Evolutionary conservation across 176 grass and related monocot genomes (phyloP).

Genomic region (Elaeis guineensis): DNA sequence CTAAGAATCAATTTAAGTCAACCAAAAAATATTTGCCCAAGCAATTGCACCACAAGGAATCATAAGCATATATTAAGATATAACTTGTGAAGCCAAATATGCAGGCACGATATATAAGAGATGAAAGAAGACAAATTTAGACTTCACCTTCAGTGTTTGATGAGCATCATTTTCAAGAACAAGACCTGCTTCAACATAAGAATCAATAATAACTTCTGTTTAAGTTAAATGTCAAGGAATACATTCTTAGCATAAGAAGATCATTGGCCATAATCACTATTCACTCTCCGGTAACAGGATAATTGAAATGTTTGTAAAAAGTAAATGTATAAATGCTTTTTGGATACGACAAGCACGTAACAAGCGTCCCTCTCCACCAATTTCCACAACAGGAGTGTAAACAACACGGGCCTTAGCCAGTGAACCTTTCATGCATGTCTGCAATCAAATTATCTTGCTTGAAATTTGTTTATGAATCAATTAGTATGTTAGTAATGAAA

Average conservation of each 20-base stretch:
- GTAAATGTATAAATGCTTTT: constrained; percentile 6
- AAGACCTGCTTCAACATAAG: constrained; percentile 73
- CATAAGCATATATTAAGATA: no score
- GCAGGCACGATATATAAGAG: no score
- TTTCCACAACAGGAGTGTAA: constrained; percentile 78
- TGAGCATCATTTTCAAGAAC: constrained; percentile 52
- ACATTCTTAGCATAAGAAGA: constrained; percentile 1
- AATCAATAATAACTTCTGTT: constrained; percentile 78
- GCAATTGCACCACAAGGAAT: no score
- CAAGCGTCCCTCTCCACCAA: constrained; percentile 66
- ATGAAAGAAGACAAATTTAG: no score
- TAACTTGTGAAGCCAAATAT: no score
- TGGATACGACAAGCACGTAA: constrained; percentile 83
- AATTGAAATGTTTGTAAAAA: no score
- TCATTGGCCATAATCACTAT: no score
- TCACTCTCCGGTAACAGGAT: no score
- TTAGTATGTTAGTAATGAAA: no score
- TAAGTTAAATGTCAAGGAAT: constrained; percentile 32
- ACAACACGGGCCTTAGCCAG: constrained; percentile 63
- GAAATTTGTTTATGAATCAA: no score
- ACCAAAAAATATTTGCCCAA: no score
- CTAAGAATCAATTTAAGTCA: no score
- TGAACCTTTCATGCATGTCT: constrained; percentile 90
- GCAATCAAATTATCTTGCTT: constrained; percentile 12
- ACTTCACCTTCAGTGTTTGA: constrained; percentile 66